Conservation (phyloP, 1,139 yeast genomes). For the Diutina catenulata region DNA sequence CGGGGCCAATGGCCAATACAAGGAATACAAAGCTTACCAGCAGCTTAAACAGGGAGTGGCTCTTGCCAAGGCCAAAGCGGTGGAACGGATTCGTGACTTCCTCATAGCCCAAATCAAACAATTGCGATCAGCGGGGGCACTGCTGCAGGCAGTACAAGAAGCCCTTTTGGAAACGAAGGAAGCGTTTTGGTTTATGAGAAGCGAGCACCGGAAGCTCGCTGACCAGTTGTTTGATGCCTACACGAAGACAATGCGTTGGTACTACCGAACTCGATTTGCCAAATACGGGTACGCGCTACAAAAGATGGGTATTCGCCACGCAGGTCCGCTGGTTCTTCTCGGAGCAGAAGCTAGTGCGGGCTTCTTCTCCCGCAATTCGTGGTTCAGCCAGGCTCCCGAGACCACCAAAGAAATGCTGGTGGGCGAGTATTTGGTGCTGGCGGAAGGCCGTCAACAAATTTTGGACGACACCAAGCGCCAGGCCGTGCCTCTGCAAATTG, state of each 20-base stretch:
- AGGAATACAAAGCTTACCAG: constrained; percentile 21
- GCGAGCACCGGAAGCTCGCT: constrained; percentile 54
- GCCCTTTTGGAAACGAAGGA: constrained; percentile 51
- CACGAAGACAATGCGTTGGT: constrained; percentile 85
- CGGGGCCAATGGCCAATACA: constrained; percentile 15
- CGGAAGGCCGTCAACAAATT: constrained; percentile 42
- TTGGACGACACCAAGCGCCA: constrained; percentile 22
- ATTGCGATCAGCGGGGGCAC: constrained; percentile 27
- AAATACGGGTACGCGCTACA: constrained; percentile 71
- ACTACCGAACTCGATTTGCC: constrained; percentile 67
- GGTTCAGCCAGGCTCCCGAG: constrained; percentile 1
- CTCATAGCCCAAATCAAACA: constrained; percentile 52
- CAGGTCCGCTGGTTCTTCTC: constrained; percentile 41
- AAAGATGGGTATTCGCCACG: constrained; percentile 39
- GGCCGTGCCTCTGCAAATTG: constrained; percentile 76
- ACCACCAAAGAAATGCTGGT: constrained; percentile 12
- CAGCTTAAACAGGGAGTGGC: constrained; percentile 29
- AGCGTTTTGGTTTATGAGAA: constrained; percentile 42
- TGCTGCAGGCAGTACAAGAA: constrained; percentile 69
- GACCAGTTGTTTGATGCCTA: constrained; percentile 73
- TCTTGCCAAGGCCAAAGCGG: constrained; percentile 35
- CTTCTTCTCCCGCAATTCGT: not conserved
- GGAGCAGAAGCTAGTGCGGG: constrained; percentile 18
- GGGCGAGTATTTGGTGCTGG: constrained; percentile 43
- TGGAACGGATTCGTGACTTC: constrained; percentile 68